These are phyloP conservation scores for Tylopilus sp. DNA, from an alignment of 768 basidiomycete genomes.

Conservation along the genomic window DNA sequence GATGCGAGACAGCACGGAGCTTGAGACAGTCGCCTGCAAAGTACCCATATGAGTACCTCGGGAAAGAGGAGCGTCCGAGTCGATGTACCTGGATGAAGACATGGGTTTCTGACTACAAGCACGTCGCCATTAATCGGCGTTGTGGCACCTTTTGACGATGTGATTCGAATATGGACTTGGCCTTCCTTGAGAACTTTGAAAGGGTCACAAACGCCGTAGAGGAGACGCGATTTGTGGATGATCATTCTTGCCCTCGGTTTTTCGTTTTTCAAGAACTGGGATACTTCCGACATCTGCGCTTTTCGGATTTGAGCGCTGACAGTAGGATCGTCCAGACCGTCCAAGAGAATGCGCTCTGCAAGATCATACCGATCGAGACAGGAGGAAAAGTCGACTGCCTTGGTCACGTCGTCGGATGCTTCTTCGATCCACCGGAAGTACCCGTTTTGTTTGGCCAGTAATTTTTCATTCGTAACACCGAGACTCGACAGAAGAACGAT, in stretches of 20 bases:
- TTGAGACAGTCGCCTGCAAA: conserved; percentile 59
- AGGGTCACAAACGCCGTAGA: conserved; percentile 70
- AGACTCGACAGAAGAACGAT: conserved; percentile 64
- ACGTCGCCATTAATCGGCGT: conserved; percentile 61
- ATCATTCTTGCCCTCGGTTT: conserved; percentile 57
- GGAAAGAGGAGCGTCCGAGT: neutral
- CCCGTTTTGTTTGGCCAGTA: conserved; percentile 51
- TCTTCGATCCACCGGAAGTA: conserved; percentile 58
- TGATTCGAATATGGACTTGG: conserved; percentile 60
- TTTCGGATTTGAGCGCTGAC: conserved; percentile 42
- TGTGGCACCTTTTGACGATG: conserved; percentile 46
- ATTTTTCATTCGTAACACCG: conserved; percentile 51
- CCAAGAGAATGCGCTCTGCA: conserved; percentile 52
- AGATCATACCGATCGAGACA: conserved; percentile 45
- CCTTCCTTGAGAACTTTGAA: conserved; percentile 60
- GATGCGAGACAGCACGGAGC: conserved; percentile 53
- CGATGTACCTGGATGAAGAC: conserved; percentile 57
- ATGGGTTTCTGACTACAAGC: conserved; percentile 64
- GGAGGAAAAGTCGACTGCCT: conserved; percentile 56
- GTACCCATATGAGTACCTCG: neutral
- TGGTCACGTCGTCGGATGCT: conserved; percentile 44
- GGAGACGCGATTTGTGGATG: conserved; percentile 55
- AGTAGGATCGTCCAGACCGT: conserved; percentile 45
- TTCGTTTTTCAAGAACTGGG: conserved; percentile 49
- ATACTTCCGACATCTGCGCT: conserved; percentile 48